Conservation (phyloP, 2,329 filamentous ascomycete genomes). For the Cytospora paraplurivora region DNA sequence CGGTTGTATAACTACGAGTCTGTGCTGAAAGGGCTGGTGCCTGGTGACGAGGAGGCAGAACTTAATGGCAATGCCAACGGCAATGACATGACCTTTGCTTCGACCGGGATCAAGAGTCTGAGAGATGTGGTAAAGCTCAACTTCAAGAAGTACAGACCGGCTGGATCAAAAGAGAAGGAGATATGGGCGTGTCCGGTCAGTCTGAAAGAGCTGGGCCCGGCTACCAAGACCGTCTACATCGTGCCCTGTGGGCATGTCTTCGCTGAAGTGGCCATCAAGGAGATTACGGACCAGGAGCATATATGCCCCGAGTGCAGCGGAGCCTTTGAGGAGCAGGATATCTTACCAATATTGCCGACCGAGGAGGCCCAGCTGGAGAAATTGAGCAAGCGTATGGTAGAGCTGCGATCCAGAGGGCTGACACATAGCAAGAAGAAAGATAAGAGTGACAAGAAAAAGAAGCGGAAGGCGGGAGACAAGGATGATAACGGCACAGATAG, state of each 20-base stretch:
- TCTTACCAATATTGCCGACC: slow-evolving; percentile 80
- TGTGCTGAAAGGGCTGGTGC: slow-evolving; percentile 65
- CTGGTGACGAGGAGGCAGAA: slow-evolving; percentile 63
- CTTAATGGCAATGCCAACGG: slow-evolving; percentile 48
- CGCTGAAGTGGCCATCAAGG: slow-evolving; percentile 80
- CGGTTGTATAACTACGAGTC: slow-evolving; percentile 95
- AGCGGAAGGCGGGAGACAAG: slow-evolving; percentile 63
- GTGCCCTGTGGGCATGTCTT: slow-evolving; percentile 97
- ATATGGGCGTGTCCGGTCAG: slow-evolving; percentile 85
- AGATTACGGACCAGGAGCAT: slow-evolving; percentile 62
- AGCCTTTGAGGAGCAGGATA: slow-evolving; percentile 69
- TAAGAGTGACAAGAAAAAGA: slow-evolving; percentile 66
- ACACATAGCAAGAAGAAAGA: slow-evolving; percentile 89
- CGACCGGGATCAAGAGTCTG: slow-evolving; percentile 71
- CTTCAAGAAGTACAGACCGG: slow-evolving; percentile 55
- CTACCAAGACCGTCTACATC: slow-evolving; percentile 80
- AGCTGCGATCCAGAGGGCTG: slow-evolving; percentile 70
- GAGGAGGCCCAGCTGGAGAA: slow-evolving; percentile 69
- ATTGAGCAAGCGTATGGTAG: slow-evolving; percentile 66
- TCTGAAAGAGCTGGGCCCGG: slow-evolving; percentile 79
- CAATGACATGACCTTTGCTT: slow-evolving; percentile 44
- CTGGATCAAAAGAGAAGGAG: slow-evolving; percentile 50
- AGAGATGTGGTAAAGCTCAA: slow-evolving; percentile 87
- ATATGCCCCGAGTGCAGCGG: slow-evolving; percentile 73
- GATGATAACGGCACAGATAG: slow-evolving; percentile 40